Evolutionary conservation across 805 yeast species (phyloP), one percentile per base, ranked within the genome.

Genomic region (Ogataea angusta): DNA sequence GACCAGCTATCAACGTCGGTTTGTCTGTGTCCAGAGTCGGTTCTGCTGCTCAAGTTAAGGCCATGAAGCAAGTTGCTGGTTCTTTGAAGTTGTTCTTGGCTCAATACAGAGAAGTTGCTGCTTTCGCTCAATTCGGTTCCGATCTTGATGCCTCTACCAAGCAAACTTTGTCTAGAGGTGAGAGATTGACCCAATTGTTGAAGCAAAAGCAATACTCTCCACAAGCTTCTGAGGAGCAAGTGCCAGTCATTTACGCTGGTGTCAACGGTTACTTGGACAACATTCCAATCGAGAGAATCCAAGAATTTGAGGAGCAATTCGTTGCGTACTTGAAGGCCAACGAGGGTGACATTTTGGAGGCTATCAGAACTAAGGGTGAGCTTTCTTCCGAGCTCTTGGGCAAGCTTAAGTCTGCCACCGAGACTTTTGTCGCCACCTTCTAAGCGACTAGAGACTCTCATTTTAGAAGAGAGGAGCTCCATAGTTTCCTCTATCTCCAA

Each of bases 61-160:
- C 99, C 74, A 88, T 93, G 95, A 93, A 93, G 78, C 98, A 93
- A 82, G 98, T 93, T 75, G 99, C 99, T 60, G 99, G 99, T 85
- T 93, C 99, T 60, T 85, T 93, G 77, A 93, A 93, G 76, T 87
- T 93, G 73, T 93, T 89, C 96, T 86, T 93, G 82, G 99, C 99
- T 64, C 99, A 93, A 81, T 93, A 93, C 86, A 90, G 99, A 88
- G 99, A 93, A 84, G 99, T 93, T 64, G 99, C 99, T 70, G 99
- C 99, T 65, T 93, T 93, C 74, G 99, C 99, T 64, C 99, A 93
- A 82, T 93, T 93, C 82, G 99, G 99, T 84, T 93, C 99, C 60
- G 99, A 93, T 76, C 82, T 93, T 72, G 99, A 93, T 75, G 98
- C 99, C 62, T 89, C 97, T 48, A 93, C 99, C 74, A 93, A 91